Percentiles rank a stretch among this genome's conserved stretches.
Evolutionary conservation across 805 yeast genomes (phyloP).

Genomic region (Spathaspora arborariae): DNA sequence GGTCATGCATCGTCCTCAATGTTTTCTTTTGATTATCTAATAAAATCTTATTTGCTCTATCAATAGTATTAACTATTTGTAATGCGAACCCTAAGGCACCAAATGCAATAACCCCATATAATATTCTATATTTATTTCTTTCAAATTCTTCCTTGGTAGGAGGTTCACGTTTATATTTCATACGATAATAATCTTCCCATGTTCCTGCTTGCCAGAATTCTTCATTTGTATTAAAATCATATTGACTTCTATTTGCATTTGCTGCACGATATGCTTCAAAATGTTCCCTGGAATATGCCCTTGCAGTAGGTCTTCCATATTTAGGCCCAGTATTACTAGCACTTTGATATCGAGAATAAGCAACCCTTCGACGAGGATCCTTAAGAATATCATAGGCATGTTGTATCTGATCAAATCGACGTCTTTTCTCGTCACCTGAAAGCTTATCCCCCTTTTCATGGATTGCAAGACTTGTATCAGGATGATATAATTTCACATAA

Average conservation of each 20-base stretch:
- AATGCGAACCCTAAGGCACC: constrained; percentile 27
- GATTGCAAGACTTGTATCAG: constrained; percentile 47
- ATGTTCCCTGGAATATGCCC: constrained; percentile 8
- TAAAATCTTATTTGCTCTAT: constrained; percentile 27
- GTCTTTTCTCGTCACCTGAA: constrained; percentile 27
- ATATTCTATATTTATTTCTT: constrained; percentile 40
- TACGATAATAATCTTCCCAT: constrained; percentile 59
- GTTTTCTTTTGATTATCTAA: constrained; percentile 22
- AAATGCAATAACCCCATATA: constrained; percentile 31
- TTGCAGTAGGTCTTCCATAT: constrained; percentile 16
- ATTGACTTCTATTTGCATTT: constrained; percentile 32
- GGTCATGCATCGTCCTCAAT: constrained; percentile 26
- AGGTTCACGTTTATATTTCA: constrained; percentile 33
- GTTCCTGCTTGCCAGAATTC: constrained; percentile 59
- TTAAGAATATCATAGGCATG: constrained; percentile 39
- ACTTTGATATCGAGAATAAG: constrained; percentile 22
- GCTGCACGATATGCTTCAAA: constrained; percentile 37
- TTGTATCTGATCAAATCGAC: constrained; percentile 29
- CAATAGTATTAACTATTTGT: constrained; percentile 36
- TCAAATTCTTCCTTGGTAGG: constrained; percentile 40
- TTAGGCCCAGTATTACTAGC: constrained; percentile 14
- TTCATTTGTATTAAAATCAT: constrained; percentile 31
- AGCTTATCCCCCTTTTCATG: constrained; percentile 23
- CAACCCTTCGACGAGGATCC: constrained; percentile 46
- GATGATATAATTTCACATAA: constrained; percentile 74